A percentile compares a stretch with the other conserved stretches of the same genome.
Evolutionary conservation across 768 basidiomycete species (phyloP).

Genomic region (Pleurotus platypus): DNA sequence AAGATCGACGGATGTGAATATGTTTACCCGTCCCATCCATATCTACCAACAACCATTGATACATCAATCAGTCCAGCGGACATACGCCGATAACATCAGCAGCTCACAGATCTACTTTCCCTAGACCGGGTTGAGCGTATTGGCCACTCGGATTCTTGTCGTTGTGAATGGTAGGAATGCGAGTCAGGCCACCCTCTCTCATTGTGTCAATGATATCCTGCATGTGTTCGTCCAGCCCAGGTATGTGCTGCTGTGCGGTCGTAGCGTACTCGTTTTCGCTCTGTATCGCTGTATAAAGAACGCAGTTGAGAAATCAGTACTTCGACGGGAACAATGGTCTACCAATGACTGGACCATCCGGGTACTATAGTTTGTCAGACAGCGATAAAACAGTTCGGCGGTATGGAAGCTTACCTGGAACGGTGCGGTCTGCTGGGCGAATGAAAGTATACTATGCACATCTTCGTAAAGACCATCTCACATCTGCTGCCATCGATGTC

Average conservation of each 20-base stretch:
- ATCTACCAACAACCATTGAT: slow-evolving; percentile 19
- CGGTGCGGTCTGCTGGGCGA: slow-evolving; percentile 27
- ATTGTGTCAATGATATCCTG: slow-evolving; percentile 35
- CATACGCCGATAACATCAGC: no score
- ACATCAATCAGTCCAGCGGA: no score
- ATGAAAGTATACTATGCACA: slow-evolving; percentile 19
- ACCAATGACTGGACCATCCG: slow-evolving; percentile 41
- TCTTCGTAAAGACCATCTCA: neutral
- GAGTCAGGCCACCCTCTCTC: slow-evolving; percentile 32
- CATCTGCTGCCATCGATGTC: neutral
- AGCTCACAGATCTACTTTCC: slow-evolving; percentile 31
- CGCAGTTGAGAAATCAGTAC: neutral
- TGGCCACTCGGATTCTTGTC: slow-evolving; percentile 27
- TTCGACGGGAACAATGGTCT: neutral
- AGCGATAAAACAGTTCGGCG: slow-evolving; percentile 17
- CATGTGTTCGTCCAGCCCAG: slow-evolving; percentile 37
- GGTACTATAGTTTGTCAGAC: slow-evolving; percentile 29
- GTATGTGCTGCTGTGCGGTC: slow-evolving; percentile 21
- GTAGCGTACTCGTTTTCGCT: slow-evolving; percentile 44
- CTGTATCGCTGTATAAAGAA: slow-evolving; percentile 26
- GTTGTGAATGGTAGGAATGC: slow-evolving; percentile 33
- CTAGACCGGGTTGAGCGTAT: slow-evolving; percentile 23
- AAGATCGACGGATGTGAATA: neutral
- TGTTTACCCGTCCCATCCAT: slow-evolving; percentile 35
- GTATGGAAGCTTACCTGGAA: slow-evolving; percentile 29